These are phyloP conservation scores for Pythium folliculosum DNA, from an alignment of 352 stramenopile species.

Conservation along the genomic window DNA sequence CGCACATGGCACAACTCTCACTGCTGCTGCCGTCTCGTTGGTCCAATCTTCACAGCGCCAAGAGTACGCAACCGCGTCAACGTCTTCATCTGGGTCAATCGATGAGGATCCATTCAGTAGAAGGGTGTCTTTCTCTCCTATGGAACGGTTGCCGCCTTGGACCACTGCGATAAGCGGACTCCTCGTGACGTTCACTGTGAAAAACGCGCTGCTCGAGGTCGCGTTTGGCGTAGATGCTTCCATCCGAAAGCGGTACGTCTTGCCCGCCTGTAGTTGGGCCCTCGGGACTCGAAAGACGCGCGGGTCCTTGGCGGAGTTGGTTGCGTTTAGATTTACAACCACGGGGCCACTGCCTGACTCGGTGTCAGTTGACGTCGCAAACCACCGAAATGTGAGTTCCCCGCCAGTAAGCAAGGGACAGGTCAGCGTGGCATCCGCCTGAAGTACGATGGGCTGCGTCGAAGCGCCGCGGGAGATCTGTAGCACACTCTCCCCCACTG, in stretches of 20 bases:
- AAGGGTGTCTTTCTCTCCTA: conserved; percentile 54
- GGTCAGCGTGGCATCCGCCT: conserved; percentile 46
- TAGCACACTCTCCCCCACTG: conserved; percentile 44
- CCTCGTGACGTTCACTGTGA: conserved; percentile 42
- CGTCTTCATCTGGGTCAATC: conserved; percentile 49
- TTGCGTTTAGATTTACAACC: conserved; percentile 39
- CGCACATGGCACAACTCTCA: conserved; percentile 1
- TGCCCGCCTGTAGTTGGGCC: conserved; percentile 35
- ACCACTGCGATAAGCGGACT: conserved; percentile 44
- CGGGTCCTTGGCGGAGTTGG: conserved; percentile 63
- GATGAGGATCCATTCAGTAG: conserved; percentile 51
- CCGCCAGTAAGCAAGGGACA: conserved; percentile 38
- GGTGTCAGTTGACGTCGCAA: conserved; percentile 22
- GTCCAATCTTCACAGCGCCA: conserved; percentile 68
- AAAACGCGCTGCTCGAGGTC: conserved; percentile 40
- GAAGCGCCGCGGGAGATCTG: conserved; percentile 40
- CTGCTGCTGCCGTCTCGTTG: conserved; percentile 24
- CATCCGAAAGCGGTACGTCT: conserved; percentile 59
- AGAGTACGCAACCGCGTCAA: conserved; percentile 38
- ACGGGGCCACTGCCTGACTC: neutral
- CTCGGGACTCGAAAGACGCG: conserved; percentile 54
- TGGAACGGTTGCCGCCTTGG: conserved; percentile 42
- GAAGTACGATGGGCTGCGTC: conserved; percentile 36
- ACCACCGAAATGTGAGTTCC: conserved; percentile 52
- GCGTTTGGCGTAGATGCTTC: conserved; percentile 34